A percentile compares a stretch with the other conserved stretches of the same genome.
These are phyloP conservation scores for Clavaria fumosa DNA, from an alignment of 768 basidiomycete species.

Conservation along the genomic window DNA sequence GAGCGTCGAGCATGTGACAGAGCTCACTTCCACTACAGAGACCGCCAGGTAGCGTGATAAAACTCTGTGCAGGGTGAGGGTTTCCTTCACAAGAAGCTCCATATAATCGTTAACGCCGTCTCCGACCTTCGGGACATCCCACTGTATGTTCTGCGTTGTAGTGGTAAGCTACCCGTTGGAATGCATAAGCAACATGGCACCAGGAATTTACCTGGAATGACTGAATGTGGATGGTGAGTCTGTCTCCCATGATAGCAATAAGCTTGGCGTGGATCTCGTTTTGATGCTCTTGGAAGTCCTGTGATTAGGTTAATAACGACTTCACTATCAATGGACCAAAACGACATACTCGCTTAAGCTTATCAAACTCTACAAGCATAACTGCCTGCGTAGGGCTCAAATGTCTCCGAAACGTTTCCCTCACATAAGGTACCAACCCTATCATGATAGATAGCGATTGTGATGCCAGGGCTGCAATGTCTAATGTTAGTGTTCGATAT, in stretches of 20 bases:
- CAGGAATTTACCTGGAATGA: constrained; percentile 53
- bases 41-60: constrained; percentile 76
- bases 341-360: constrained; percentile 77
- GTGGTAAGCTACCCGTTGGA: too few relatives aligned
- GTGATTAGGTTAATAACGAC: constrained; percentile 1
- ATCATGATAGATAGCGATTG: constrained; percentile 92
- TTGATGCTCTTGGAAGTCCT: constrained; percentile 99
- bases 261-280: constrained; percentile 97
- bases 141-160: constrained; percentile 68
- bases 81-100: constrained; percentile 87
- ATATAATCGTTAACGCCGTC: constrained; percentile 79
- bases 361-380: constrained; percentile 96
- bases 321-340: background rate
- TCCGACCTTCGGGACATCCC: constrained; percentile 47
- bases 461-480: constrained; percentile 68
- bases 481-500: constrained; percentile 8
- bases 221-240: constrained; percentile 72
- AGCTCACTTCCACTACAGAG: constrained; percentile 67
- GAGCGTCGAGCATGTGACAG: constrained; percentile 1
- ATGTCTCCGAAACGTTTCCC: constrained; percentile 89
- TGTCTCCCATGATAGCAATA: constrained; percentile 96
- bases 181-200: too few relatives aligned
- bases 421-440: constrained; percentile 86
- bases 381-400: constrained; percentile 90
- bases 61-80: constrained; percentile 89